Conservation (phyloP, 768 basidiomycete genomes). For the Mrakia gelida region DNA sequence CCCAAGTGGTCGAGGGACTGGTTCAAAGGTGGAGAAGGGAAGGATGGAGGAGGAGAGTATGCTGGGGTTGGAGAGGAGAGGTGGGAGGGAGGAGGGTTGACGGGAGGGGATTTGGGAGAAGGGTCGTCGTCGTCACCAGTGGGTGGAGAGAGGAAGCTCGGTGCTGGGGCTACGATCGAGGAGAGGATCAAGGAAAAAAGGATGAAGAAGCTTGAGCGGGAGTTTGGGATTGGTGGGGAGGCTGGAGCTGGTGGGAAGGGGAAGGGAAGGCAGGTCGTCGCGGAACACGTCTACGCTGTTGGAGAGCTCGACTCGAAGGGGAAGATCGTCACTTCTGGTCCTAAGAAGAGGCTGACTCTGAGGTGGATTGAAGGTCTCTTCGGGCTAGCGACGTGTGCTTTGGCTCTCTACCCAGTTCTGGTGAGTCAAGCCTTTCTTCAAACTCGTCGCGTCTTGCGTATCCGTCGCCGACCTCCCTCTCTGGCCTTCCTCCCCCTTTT, state of each 20-base stretch:
- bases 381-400: neutral
- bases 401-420: neutral
- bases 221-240: neutral
- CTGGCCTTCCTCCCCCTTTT: neutral
- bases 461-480: neutral
- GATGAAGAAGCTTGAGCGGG: neutral
- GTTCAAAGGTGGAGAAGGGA: neutral
- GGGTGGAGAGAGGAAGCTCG: neutral
- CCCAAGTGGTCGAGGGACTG: conserved; percentile 9
- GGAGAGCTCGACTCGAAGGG: neutral
- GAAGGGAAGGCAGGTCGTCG: neutral
- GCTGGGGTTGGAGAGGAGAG: neutral
- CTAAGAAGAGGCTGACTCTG: neutral
- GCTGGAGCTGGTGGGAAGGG: neutral
- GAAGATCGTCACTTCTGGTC: neutral
- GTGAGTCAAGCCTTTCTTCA: too few relatives aligned
- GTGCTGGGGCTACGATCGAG: neutral
- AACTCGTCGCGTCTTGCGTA: neutral
- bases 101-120: neutral
- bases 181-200: conserved; percentile 1
- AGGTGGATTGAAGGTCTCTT: neutral
- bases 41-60: neutral
- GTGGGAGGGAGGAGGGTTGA: conserved; percentile 3
- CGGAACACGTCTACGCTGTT: neutral
- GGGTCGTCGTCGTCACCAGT: neutral